Evolutionary conservation across 2,329 filamentous ascomycete species (phyloP).

Genomic region (Alternaria brassicicola): DNA sequence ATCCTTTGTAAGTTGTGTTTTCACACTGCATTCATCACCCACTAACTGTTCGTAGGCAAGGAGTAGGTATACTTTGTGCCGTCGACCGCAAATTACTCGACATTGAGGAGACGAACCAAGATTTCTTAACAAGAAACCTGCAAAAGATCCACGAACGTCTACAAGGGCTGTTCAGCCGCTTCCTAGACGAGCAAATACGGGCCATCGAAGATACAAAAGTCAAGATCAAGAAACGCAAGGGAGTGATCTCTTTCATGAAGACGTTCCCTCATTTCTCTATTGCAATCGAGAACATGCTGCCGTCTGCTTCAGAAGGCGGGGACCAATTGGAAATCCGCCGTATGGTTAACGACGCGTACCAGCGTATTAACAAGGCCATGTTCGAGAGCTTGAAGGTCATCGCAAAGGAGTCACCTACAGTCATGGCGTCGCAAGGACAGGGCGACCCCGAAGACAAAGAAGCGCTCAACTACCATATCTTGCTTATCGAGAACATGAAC

Average conservation of each 20-base stretch:
- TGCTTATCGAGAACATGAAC: conserved; percentile 98
- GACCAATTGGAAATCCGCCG: conserved; percentile 70
- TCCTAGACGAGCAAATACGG: conserved; percentile 92
- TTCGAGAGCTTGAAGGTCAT: conserved; percentile 97
- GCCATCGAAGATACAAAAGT: conserved; percentile 98
- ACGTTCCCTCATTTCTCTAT: conserved; percentile 88
- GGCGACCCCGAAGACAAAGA: conserved; percentile 88
- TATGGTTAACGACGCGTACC: conserved; percentile 85
- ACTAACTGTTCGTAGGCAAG: conserved; percentile 67
- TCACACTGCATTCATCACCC: neutral
- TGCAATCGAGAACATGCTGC: conserved; percentile 82
- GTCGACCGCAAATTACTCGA: conserved; percentile 80
- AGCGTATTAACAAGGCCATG: conserved; percentile 90
- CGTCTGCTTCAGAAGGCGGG: conserved; percentile 57
- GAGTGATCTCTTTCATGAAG: conserved; percentile 92
- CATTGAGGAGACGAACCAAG: conserved; percentile 88
- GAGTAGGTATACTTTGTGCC: conserved; percentile 80
- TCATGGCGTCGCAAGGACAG: conserved; percentile 59
- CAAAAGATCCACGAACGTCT: conserved; percentile 80
- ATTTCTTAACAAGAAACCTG: conserved; percentile 80
- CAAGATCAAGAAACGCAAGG: conserved; percentile 98
- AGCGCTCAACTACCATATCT: conserved; percentile 93
- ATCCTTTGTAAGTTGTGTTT: conserved; percentile 72
- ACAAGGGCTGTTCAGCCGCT: conserved; percentile 78
- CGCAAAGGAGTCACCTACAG: conserved; percentile 69